These are phyloP conservation scores for Lactarius psammicola DNA, from an alignment of 768 basidiomycete species.

Conservation along the genomic window DNA sequence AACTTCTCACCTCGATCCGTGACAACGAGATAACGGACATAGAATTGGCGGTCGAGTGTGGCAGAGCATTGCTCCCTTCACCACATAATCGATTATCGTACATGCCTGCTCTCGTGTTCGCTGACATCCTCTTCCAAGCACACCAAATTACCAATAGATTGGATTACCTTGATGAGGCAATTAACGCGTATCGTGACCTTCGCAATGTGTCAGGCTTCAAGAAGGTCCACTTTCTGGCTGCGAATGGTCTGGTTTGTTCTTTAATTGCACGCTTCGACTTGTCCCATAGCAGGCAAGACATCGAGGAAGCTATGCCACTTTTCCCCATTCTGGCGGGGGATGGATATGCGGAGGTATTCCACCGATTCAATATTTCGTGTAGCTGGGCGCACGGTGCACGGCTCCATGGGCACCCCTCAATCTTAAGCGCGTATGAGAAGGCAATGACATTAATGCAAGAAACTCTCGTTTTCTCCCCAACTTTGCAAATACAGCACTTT, in stretches of 20 bases:
- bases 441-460: background rate
- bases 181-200: background rate
- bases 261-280: background rate
- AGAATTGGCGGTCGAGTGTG: background rate
- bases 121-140: background rate
- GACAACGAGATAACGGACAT: background rate
- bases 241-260: background rate
- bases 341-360: too few species aligned
- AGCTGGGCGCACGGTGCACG: background rate
- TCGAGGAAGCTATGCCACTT: background rate
- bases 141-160: background rate
- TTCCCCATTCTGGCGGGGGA: background rate
- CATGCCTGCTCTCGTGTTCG: accelerated
- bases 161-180: conserved; percentile 2
- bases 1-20: too few species aligned
- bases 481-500: background rate
- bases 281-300: background rate
- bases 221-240: too few species aligned
- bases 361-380: background rate
- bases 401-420: background rate
- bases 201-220: too few species aligned
- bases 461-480: too few species aligned
- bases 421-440: background rate
- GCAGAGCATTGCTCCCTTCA: background rate
- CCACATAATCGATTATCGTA: background rate